A percentile compares a stretch with the other conserved stretches of the same genome.
Conservation (phyloP, 768 basidiomycete genomes). For the Lentinula sp. region DNA sequence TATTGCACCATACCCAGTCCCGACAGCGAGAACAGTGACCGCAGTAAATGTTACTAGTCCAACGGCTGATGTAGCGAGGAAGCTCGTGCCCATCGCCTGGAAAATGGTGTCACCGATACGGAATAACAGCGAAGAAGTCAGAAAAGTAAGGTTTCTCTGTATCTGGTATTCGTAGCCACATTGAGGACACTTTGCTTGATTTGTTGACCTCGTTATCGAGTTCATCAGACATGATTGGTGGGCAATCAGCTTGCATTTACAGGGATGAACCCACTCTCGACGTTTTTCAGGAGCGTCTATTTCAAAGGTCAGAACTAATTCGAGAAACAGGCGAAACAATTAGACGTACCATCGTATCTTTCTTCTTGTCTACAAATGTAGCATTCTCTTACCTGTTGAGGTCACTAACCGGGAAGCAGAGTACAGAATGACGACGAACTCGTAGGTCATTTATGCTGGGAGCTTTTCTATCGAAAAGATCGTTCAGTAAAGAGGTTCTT, state of each 20-base stretch:
- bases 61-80: conserved; percentile 1
- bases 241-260: conserved; percentile 9
- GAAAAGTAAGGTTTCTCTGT: not conserved
- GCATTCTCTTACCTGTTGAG: conserved; percentile 1
- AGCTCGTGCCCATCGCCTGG: not conserved
- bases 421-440: not conserved
- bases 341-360: not conserved
- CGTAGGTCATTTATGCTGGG: conserved; percentile 5
- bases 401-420: not conserved
- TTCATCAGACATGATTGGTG: conserved; percentile 8
- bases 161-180: conserved; percentile 3
- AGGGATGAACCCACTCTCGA: conserved; percentile 9
- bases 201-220: not conserved
- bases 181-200: conserved; percentile 1
- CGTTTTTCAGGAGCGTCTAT: not conserved
- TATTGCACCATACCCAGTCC: conserved; percentile 5
- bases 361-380: conserved; percentile 6
- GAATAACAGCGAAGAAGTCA: not conserved
- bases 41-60: not conserved
- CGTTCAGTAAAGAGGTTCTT: not conserved
- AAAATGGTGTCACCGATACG: not conserved
- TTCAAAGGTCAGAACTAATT: not conserved
- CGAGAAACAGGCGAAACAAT: not conserved
- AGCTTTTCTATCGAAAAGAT: not conserved
- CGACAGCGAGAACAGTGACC: not conserved